Conservation (phyloP, 345 rosid species). For the Eucalyptus globulus region DNA sequence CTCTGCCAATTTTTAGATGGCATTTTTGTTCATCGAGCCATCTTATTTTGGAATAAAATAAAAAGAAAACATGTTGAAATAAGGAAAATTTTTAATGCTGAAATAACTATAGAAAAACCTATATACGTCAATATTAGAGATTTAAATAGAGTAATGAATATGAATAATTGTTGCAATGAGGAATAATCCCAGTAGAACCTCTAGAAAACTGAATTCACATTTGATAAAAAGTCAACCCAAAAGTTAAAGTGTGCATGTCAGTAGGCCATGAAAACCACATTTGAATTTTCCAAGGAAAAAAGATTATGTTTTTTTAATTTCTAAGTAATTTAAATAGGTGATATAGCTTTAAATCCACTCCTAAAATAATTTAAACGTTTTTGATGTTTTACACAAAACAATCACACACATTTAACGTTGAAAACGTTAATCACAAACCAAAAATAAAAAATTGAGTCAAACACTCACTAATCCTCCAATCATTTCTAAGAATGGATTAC, state of each 20-base stretch:
- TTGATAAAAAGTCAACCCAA: not conserved
- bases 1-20: not conserved
- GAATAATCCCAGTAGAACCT: not conserved
- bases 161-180: not conserved
- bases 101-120: not conserved
- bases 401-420: not conserved
- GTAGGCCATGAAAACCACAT: not conserved
- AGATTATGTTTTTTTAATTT: not conserved
- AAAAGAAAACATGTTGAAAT: not conserved
- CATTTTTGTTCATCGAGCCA: not conserved
- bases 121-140: not conserved
- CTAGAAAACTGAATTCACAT: not conserved
- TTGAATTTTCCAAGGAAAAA: not conserved
- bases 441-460: not conserved
- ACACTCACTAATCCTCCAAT: not conserved
- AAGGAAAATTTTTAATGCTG: not conserved
- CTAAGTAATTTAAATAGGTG: not conserved
- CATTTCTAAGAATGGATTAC: not conserved
- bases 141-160: not conserved
- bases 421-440: not conserved
- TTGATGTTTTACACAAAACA: not conserved
- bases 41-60: not conserved
- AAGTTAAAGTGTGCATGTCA: not conserved
- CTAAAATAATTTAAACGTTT: not conserved
- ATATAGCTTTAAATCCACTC: not conserved